Base-by-base conservation (phyloP, 331 rosid genomes). In the Quercus phellos region DNA sequence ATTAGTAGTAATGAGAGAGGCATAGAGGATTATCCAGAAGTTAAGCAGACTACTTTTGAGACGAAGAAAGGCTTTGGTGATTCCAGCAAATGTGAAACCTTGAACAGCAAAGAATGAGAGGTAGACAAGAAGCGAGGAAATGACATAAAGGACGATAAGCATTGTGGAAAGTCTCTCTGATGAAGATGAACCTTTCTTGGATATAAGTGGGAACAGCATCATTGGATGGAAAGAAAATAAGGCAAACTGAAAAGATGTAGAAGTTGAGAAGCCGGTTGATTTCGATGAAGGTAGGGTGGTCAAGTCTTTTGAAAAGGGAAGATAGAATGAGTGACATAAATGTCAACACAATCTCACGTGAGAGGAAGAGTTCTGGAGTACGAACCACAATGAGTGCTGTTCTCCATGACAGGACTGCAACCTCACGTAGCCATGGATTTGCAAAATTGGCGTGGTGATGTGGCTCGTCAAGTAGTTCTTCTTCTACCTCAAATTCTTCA, bases 151-250 rank as follows among this genome's bases (percentile, higher is more conserved):
- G 92, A 11, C 97, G 93, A 24, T 94, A 94, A 67, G 98, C 93
- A 21, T 92, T 92, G 85, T 94, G 95, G 16, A 97, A 94, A 38
- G 96, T 85, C 81, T 94, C 93, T 85, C 93, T 83, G 32, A 89
- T 92, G 89, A 92, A 94, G 82, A 94, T 90, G 93, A 92, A 92
- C 79, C 97, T 87, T 73, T 94, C 97, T 64, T 81, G 88, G 82
- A 92, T 94, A 82, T 90, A 90, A 43, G 95, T 89, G 4, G 98
- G 98, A 72, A 94, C 97, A 7, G 97, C 98, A 67, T 94, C 95
- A 29, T 94, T 94, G 75, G 98, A 94, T 51, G 98, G 92, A 50
- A 92, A 90, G 97, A 94, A 94, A 56, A 92, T 89, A 4, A 94
- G 89, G 84, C 95, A 94, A 53, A 90, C 94, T 26, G 97, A 78